Conservation (phyloP, 441 rosid genomes). For the Kokia cookei region DNA sequence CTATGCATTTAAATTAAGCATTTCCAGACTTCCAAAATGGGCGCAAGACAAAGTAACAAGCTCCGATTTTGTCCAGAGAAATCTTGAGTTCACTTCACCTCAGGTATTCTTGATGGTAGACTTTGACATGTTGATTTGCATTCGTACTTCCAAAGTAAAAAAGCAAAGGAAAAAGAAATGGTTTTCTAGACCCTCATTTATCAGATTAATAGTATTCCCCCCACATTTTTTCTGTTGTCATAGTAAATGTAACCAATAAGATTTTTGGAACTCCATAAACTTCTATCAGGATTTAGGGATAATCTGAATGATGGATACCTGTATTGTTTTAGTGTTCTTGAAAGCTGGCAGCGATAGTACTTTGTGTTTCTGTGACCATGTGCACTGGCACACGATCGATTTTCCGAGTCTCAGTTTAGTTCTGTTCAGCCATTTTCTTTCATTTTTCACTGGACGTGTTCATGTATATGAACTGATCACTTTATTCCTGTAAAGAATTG, state of each 20-base stretch:
- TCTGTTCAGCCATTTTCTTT: not conserved
- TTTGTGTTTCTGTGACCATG: not conserved
- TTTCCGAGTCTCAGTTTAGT: not conserved
- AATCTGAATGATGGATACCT: not conserved
- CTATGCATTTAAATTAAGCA: conserved; percentile 63
- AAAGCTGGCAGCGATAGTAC: not conserved
- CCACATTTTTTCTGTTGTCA: not conserved
- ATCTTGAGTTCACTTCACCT: conserved; percentile 34
- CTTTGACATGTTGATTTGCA: conserved; percentile 1
- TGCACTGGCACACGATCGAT: not conserved
- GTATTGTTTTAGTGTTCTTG: not conserved
- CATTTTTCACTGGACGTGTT: not conserved
- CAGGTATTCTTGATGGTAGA: conserved; percentile 38
- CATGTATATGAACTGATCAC: not conserved
- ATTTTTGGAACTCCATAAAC: not conserved
- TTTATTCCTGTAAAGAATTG: not conserved
- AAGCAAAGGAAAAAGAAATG: not conserved
- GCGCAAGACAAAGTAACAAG: conserved; percentile 64
- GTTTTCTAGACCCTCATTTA: not conserved
- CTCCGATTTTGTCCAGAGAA: conserved; percentile 17
- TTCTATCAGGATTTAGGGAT: not conserved
- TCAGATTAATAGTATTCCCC: not conserved
- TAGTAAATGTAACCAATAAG: not conserved
- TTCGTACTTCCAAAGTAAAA: conserved; percentile 6
- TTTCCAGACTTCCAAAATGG: conserved; percentile 88